Percentiles rank a stretch among this genome's conserved stretches.
Evolutionary conservation across 176 grass and related monocot species (phyloP).

Genomic region (Oropetium thomaeum): DNA sequence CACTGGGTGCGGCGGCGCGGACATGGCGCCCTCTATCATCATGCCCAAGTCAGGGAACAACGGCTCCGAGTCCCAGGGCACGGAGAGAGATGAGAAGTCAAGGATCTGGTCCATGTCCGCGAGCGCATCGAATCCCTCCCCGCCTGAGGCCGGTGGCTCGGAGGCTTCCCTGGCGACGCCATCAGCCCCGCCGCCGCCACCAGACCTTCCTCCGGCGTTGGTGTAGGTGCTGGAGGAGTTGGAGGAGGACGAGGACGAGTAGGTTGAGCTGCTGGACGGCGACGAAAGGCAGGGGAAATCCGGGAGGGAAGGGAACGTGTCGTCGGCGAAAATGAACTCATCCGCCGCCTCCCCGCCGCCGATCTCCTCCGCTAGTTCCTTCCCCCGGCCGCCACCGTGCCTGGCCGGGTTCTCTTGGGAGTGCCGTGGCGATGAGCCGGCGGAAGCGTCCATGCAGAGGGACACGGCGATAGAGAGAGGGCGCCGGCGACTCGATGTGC

Average conservation of each 20-base stretch:
- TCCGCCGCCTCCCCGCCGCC: constrained; percentile 37
- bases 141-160: constrained; percentile 10
- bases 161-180: not conserved
- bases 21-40: constrained; percentile 48
- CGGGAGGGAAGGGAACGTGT: constrained; percentile 63
- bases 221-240: constrained; percentile 51
- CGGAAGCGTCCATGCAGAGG: constrained; percentile 58
- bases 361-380: constrained; percentile 33
- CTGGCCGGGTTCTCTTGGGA: constrained; percentile 28
- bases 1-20: not conserved
- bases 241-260: constrained; percentile 59
- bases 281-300: constrained; percentile 75
- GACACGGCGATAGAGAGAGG: not conserved
- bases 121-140: constrained; percentile 34
- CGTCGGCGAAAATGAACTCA: constrained; percentile 68
- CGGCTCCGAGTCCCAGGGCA: constrained; percentile 71
- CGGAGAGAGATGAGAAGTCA: constrained; percentile 54
- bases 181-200: not conserved
- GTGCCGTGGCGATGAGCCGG: constrained; percentile 31
- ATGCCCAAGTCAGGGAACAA: constrained; percentile 49
- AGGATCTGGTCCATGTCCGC: constrained; percentile 57
- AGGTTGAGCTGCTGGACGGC: constrained; percentile 45
- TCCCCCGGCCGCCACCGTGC: constrained; percentile 27
- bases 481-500: constrained; percentile 1
- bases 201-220: not conserved